Percentiles rank a stretch among this genome's conserved stretches.
phyloP scores from a whole-genome alignment of 345 rosid genomes.

The Raphanus raphanistrum region DNA sequence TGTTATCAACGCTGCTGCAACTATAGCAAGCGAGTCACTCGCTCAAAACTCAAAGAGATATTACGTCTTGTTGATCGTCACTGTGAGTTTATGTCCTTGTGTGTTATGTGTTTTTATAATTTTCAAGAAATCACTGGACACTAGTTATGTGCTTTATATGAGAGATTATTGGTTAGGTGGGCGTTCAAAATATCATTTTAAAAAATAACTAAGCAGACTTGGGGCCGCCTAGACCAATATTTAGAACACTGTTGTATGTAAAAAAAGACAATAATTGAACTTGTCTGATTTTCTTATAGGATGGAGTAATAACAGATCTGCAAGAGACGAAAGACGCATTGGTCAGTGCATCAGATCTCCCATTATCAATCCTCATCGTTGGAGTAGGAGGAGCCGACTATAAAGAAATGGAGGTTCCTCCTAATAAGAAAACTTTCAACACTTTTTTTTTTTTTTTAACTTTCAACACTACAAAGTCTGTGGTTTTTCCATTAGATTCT shows the following conservation, averaged over 20 bases:
- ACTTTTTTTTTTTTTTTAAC: not conserved
- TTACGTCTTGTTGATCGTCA: constrained; percentile 81
- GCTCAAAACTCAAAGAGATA: constrained; percentile 56
- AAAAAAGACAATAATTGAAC: constrained; percentile 3
- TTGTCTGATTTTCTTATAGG: constrained; percentile 40
- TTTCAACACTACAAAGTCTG: not conserved
- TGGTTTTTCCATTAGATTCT: not conserved
- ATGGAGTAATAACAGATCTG: constrained; percentile 94
- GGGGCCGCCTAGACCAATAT: too few relatives aligned
- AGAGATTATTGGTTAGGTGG: too few relatives aligned
- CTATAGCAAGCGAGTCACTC: constrained; percentile 73
- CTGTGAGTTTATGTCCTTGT: constrained; percentile 50
- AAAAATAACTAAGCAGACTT: too few relatives aligned
- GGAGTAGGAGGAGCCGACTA: constrained; percentile 99
- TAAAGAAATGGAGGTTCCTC: constrained; percentile 93
- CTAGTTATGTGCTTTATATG: too few relatives aligned
- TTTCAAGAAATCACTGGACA: too few relatives aligned
- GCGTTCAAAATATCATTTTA: too few relatives aligned
- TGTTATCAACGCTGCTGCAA: constrained; percentile 71
- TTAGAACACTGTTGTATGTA: too few relatives aligned
- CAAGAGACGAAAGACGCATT: constrained; percentile 94
- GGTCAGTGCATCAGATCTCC: constrained; percentile 91
- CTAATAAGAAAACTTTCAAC: not conserved
- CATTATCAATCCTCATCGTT: constrained; percentile 84
- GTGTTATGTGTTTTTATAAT: not conserved